Percentiles rank a stretch among this genome's conserved stretches.
Evolutionary conservation across 352 stramenopile species (phyloP).

Genomic region (Globisporangium mamillatum): DNA sequence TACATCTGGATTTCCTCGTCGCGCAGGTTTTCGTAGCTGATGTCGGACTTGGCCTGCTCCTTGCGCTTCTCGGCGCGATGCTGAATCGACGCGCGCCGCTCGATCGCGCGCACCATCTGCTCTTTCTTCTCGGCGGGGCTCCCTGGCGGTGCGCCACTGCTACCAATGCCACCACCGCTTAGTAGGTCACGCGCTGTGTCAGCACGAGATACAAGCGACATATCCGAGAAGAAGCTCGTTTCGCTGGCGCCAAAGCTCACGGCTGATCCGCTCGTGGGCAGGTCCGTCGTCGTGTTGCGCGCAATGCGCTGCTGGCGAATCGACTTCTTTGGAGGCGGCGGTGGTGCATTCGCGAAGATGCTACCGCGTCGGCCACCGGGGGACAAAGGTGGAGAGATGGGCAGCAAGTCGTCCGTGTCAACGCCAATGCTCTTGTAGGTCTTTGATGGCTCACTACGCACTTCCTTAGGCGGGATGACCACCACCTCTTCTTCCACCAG

Average conservation of each 20-base stretch:
- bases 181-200: neutral
- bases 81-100: conserved; percentile 44
- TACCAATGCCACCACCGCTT: neutral
- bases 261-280: neutral
- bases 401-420: conserved; percentile 29
- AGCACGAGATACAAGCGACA: neutral
- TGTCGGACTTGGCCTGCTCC: conserved; percentile 43
- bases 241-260: conserved; percentile 14
- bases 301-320: neutral
- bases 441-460: conserved; percentile 11
- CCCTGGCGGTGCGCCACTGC: neutral
- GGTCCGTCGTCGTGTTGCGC: conserved; percentile 2
- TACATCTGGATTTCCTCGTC: conserved; percentile 63
- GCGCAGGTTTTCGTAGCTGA: conserved; percentile 60
- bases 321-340: neutral
- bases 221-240: conserved; percentile 18
- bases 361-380: conserved; percentile 10
- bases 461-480: neutral
- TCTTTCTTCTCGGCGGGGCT: conserved; percentile 19
- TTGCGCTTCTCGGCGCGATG: conserved; percentile 46
- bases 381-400: neutral
- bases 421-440: conserved; percentile 53
- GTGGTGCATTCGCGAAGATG: conserved; percentile 17
- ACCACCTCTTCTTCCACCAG: neutral
- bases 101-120: conserved; percentile 29